Evolutionary conservation across 2,329 filamentous ascomycete genomes (phyloP), one percentile per base, ranked within the genome.

Genomic region (Pseudopithomyces maydicus): DNA sequence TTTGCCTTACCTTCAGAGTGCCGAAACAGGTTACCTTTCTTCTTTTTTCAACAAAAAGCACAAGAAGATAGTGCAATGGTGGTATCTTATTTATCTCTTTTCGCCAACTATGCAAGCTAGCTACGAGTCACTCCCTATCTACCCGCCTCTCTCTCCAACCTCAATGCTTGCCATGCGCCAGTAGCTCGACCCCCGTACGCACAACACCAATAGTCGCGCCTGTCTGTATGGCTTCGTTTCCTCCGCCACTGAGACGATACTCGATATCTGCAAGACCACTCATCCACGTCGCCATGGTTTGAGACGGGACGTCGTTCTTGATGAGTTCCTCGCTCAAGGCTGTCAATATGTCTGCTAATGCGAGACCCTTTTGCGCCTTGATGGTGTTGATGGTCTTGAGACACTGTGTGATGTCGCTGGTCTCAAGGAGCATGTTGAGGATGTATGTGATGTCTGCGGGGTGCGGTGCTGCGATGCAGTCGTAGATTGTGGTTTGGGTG

Each of bases 391-490:
- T 88, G 0, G 92, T 96, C 56, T 86, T 88, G 48, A 99, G 82
- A 72, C 94, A 97, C 33, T 90, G 91, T 1, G 90, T 96, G 47
- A 99, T 90, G 71, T 99, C 94, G 52, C 87, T 85, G 1, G 91
- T 97, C 53, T 85, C 88, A 26, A 98, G 84, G 32, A 99, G 83
- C 0, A 92, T 96, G 63, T 89, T 85, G 64, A 93, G 83, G 52
- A 99, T 98, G 66, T 90, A 87, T 63, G 86, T 84, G 70, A 98
- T 92, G 68, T 97, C 94, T 22, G 89, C 87, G 0, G 95, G 95
- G 65, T 96, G 93, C 3, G 95, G 95, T 1, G 94, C 94, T 8
- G 95, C 95, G 72, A 99, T 96, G 77, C 95, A 99, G 77, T 92
- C 93, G 82, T 97, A 99, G 71, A 99, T 98, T 7, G 88, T 89